These are phyloP conservation scores for Solanum microdontum DNA, from an alignment of 257 asterid species.

Conservation along the genomic window DNA sequence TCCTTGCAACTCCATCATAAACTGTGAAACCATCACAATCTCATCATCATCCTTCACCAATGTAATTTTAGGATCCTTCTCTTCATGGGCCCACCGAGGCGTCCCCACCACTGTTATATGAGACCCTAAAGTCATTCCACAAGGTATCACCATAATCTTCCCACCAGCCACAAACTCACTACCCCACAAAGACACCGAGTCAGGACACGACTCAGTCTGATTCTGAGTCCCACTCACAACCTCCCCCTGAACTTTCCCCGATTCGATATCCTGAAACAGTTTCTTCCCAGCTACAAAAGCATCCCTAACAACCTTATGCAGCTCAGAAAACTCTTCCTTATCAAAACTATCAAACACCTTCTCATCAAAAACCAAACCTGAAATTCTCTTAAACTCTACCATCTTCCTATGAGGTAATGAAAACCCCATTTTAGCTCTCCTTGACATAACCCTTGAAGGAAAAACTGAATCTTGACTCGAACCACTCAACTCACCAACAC, in stretches of 20 bases:
- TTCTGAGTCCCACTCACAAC: slow-evolving; percentile 16
- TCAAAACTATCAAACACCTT: slow-evolving; percentile 37
- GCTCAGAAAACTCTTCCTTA: slow-evolving; percentile 54
- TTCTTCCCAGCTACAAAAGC: slow-evolving; percentile 68
- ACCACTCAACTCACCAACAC: slow-evolving; percentile 16
- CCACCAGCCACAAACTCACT: slow-evolving; percentile 32
- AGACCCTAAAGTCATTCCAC: slow-evolving; percentile 86
- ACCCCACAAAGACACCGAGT: slow-evolving; percentile 45
- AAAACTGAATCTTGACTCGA: slow-evolving; percentile 17
- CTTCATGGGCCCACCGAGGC: slow-evolving; percentile 45
- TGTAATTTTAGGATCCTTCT: slow-evolving; percentile 30
- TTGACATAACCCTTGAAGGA: neutral
- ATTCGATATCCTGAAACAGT: slow-evolving; percentile 47
- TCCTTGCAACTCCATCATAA: slow-evolving; percentile 85
- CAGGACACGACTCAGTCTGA: slow-evolving; percentile 43
- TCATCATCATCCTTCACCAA: slow-evolving; percentile 19
- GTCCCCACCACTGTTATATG: slow-evolving; percentile 79
- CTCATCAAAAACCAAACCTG: slow-evolving; percentile 56
- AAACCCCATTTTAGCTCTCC: neutral
- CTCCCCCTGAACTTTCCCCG: slow-evolving; percentile 36
- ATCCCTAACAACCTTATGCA: slow-evolving; percentile 58
- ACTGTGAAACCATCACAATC: slow-evolving; percentile 55
- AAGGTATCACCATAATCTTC: slow-evolving; percentile 63
- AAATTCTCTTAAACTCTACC: slow-evolving; percentile 43
- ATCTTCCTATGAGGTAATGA: slow-evolving; percentile 22